Conservation (phyloP, 768 basidiomycete species). For the Podaxis pistillaris region DNA sequence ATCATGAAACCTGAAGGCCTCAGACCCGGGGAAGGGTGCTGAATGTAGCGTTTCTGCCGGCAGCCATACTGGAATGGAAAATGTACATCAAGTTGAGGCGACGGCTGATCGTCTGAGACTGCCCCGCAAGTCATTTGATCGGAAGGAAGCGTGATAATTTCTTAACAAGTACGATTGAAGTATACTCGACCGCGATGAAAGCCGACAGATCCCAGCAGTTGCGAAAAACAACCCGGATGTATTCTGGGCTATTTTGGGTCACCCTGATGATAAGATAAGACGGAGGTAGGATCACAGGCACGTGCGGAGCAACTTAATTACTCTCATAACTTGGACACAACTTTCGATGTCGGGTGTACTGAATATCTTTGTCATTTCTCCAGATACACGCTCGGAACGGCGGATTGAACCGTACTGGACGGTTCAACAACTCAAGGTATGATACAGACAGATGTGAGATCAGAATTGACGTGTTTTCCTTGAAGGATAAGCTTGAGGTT, state of each 20-base stretch:
- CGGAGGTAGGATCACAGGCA: neutral
- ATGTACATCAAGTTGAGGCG: too few species aligned
- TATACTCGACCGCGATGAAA: too few species aligned
- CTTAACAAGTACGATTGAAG: too few species aligned
- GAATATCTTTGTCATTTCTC: slow-evolving; percentile 78
- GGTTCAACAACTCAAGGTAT: slow-evolving; percentile 80
- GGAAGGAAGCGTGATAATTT: too few species aligned
- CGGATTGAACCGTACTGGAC: slow-evolving; percentile 75
- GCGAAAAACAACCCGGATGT: too few species aligned
- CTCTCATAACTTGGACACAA: neutral
- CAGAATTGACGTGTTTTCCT: neutral
- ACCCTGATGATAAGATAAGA: slow-evolving; percentile 5
- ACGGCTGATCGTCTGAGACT: too few species aligned
- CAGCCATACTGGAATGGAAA: too few species aligned
- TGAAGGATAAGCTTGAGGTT: slow-evolving; percentile 76
- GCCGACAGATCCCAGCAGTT: too few species aligned
- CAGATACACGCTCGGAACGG: slow-evolving; percentile 89
- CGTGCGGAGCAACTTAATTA: neutral
- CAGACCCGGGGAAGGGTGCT: too few species aligned
- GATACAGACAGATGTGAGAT: slow-evolving; percentile 9
- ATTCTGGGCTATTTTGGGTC: neutral
- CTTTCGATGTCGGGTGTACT: slow-evolving; percentile 35
- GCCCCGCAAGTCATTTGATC: too few species aligned
- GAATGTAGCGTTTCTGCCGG: too few species aligned
- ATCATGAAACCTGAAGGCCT: too few species aligned